Conservation (phyloP, 192 early-diverging fungal species). For the Rhizoclosmatium sp. region DNA sequence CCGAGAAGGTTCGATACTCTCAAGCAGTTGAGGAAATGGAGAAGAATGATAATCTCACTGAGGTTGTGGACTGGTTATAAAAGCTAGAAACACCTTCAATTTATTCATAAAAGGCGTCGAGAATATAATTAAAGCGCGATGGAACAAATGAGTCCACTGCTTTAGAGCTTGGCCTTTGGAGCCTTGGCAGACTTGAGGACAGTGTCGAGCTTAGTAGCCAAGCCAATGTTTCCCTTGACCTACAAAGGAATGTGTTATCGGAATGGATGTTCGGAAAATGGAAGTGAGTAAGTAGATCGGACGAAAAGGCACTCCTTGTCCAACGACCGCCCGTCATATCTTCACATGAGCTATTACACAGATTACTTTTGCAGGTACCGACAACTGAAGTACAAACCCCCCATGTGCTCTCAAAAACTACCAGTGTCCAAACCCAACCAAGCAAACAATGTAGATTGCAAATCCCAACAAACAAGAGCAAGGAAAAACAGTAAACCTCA, state of each 20-base stretch:
- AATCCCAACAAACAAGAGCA: neutral
- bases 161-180: conserved; percentile 55
- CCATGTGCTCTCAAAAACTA: too few relatives aligned
- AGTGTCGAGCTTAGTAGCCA: conserved; percentile 39
- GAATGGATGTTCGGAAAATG: neutral
- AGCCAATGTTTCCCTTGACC: conserved; percentile 52
- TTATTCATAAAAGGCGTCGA: neutral
- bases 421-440: neutral
- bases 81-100: neutral
- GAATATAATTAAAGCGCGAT: neutral
- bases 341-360: too few relatives aligned
- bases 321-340: too few relatives aligned
- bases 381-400: too few relatives aligned
- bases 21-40: conserved; percentile 11
- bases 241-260: conserved; percentile 11
- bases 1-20: neutral
- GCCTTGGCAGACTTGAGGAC: conserved; percentile 50
- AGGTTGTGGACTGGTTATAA: conserved; percentile 13
- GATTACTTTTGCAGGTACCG: too few relatives aligned
- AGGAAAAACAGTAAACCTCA: neutral
- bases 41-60: neutral
- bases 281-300: too few relatives aligned
- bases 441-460: neutral
- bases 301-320: too few relatives aligned
- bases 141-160: neutral